Percentiles rank a stretch among this genome's conserved stretches.
These are phyloP conservation scores for Xylaria grammica DNA, from an alignment of 495 filamentous ascomycete species.

Conservation along the genomic window DNA sequence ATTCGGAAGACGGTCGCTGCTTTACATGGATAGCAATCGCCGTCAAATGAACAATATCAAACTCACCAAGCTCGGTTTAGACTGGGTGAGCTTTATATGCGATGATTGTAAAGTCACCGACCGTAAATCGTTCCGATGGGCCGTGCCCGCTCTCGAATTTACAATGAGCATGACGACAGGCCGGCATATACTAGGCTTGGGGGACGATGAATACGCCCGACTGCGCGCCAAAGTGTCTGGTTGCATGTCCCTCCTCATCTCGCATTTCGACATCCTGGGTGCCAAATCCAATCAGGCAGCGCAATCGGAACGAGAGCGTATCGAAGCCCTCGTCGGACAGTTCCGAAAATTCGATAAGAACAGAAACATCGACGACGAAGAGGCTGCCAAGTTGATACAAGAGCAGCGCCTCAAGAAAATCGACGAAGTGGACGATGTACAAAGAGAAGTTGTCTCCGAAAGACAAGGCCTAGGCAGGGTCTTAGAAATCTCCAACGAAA, in stretches of 20 bases:
- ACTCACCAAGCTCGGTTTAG: conserved; percentile 87
- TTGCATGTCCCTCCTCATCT: conserved; percentile 97
- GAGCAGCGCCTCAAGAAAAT: conserved; percentile 75
- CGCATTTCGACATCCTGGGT: conserved; percentile 99
- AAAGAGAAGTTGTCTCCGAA: conserved; percentile 83
- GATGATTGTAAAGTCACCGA: conserved; percentile 97
- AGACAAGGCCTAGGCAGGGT: conserved; percentile 87
- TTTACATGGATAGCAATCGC: conserved; percentile 92
- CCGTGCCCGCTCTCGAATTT: conserved; percentile 92
- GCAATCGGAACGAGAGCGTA: conserved; percentile 75
- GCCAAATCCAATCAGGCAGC: conserved; percentile 90
- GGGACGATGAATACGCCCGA: conserved; percentile 80
- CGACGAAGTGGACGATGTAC: conserved; percentile 71
- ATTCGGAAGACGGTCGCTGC: conserved; percentile 90
- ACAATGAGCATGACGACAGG: conserved; percentile 96
- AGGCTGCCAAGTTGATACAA: conserved; percentile 73
- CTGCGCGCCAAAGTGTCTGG: conserved; percentile 89
- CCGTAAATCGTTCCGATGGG: conserved; percentile 95
- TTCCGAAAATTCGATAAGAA: conserved; percentile 76
- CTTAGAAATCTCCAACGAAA: conserved; percentile 91
- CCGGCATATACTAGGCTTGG: conserved; percentile 85
- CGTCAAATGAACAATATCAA: conserved; percentile 96
- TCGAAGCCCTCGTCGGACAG: conserved; percentile 77
- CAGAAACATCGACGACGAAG: conserved; percentile 80
- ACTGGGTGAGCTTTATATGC: conserved; percentile 97